Percentiles rank a stretch among this genome's conserved stretches.
These are phyloP conservation scores for Alternaria infectoria DNA, from an alignment of 2,329 filamentous ascomycete species.

Conservation along the genomic window DNA sequence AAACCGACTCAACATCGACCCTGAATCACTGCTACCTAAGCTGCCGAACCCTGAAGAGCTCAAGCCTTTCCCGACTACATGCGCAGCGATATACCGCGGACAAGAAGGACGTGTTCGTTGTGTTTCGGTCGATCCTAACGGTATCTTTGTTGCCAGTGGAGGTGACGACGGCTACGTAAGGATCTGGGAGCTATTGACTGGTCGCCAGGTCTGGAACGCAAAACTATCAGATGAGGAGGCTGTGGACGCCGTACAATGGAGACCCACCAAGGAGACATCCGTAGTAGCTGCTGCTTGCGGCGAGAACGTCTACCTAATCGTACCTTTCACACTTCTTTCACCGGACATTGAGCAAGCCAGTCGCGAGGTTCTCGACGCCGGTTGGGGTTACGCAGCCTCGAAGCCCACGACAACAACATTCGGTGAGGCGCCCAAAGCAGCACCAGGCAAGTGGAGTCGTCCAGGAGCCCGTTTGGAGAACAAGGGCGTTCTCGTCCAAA, in stretches of 20 bases:
- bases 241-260: slow-evolving; percentile 88
- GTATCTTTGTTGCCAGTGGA: slow-evolving; percentile 85
- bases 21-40: slow-evolving; percentile 88
- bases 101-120: slow-evolving; percentile 88
- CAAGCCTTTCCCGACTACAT: slow-evolving; percentile 91
- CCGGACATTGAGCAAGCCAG: slow-evolving; percentile 77
- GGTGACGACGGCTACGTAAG: slow-evolving; percentile 93
- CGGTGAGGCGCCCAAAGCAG: slow-evolving; percentile 69
- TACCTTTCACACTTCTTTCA: slow-evolving; percentile 70
- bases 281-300: slow-evolving; percentile 84
- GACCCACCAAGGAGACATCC: slow-evolving; percentile 79
- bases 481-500: slow-evolving; percentile 78
- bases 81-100: slow-evolving; percentile 83
- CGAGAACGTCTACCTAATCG: slow-evolving; percentile 83
- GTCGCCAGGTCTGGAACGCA: slow-evolving; percentile 84
- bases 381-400: slow-evolving; percentile 90
- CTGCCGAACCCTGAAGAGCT: slow-evolving; percentile 91
- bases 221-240: slow-evolving; percentile 78
- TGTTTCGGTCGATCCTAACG: slow-evolving; percentile 82
- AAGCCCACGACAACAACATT: slow-evolving; percentile 60
- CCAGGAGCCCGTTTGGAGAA: slow-evolving; percentile 76
- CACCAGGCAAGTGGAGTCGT: slow-evolving; percentile 81
- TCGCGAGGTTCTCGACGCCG: slow-evolving; percentile 78
- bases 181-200: slow-evolving; percentile 86
- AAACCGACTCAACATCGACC: slow-evolving; percentile 96